Conservation (phyloP, 2,329 filamentous ascomycete genomes). For the Fusarium scirpi region DNA sequence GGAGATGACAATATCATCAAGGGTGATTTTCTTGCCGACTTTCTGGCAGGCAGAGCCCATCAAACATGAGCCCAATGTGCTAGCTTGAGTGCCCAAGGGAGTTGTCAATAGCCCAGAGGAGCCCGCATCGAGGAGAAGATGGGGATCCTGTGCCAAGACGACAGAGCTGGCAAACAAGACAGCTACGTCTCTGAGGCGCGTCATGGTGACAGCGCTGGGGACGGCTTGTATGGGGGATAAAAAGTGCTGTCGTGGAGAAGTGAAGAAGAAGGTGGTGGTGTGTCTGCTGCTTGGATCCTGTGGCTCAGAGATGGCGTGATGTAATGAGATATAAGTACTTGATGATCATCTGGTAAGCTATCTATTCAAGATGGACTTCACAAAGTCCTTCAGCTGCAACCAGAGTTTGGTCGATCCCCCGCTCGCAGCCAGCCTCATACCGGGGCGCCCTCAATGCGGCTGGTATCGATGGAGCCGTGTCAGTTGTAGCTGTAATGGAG, state of each 20-base stretch:
- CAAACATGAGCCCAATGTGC: neutral
- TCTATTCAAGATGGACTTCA: neutral
- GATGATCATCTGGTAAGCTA: neutral
- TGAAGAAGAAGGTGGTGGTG: neutral
- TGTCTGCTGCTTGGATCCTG: neutral
- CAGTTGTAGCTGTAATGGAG: neutral
- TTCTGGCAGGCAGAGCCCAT: neutral
- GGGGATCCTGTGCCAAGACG: neutral
- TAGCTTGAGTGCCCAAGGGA: neutral
- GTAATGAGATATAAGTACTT: conserved; percentile 5
- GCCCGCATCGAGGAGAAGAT: neutral
- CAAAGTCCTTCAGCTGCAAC: neutral
- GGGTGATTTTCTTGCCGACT: neutral
- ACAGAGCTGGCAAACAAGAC: neutral
- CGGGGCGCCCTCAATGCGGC: neutral
- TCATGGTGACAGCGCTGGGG: neutral
- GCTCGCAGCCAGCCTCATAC: neutral
- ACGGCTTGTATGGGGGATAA: neutral
- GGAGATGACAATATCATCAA: conserved; percentile 1
- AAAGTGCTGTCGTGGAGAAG: neutral
- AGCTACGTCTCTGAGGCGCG: neutral
- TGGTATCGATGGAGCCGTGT: neutral
- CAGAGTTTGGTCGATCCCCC: neutral
- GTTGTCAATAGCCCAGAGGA: neutral
- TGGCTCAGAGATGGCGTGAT: neutral